These are phyloP conservation scores for Uromyces viciae-fabae DNA, from an alignment of 1,284 basidiomycete genomes.

Conservation along the genomic window DNA sequence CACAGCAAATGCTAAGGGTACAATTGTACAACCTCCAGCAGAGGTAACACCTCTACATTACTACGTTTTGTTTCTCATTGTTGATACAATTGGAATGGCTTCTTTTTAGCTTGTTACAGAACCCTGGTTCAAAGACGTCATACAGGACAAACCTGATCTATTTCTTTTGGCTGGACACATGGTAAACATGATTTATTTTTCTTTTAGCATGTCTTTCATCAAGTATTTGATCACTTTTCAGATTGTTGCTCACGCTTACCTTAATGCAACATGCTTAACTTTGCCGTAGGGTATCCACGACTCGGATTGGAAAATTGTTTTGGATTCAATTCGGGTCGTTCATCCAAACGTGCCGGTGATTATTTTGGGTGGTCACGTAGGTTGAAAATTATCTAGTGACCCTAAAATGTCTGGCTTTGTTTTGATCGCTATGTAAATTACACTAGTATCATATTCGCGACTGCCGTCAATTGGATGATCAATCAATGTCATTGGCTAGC, in stretches of 20 bases:
- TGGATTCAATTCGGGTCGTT: conserved; percentile 68
- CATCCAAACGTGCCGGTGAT: conserved; percentile 72
- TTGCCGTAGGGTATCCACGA: conserved; percentile 49
- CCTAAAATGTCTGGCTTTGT: not conserved
- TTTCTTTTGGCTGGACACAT: conserved; percentile 69
- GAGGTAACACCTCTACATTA: conserved; percentile 59
- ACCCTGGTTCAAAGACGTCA: conserved; percentile 68
- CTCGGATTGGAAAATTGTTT: conserved; percentile 66
- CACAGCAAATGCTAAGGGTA: conserved; percentile 64
- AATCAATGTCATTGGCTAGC: conserved; percentile 70
- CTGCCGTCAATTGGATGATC: conserved; percentile 65
- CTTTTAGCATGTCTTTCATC: not conserved
- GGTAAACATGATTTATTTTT: conserved; percentile 4
- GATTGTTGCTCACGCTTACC: not conserved
- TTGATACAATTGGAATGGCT: not conserved
- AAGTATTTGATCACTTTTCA: not conserved
- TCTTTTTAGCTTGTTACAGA: conserved; percentile 47
- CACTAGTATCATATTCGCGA: conserved; percentile 69
- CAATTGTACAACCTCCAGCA: conserved; percentile 55
- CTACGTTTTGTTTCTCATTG: conserved; percentile 59
- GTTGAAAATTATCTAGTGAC: conserved; percentile 7
- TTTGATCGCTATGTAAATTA: not conserved
- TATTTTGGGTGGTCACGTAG: conserved; percentile 66
- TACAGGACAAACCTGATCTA: conserved; percentile 74
- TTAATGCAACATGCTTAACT: too few species aligned